These are phyloP conservation scores for Rauvolfia tetraphylla DNA, from an alignment of 257 asterid genomes.

Conservation along the genomic window DNA sequence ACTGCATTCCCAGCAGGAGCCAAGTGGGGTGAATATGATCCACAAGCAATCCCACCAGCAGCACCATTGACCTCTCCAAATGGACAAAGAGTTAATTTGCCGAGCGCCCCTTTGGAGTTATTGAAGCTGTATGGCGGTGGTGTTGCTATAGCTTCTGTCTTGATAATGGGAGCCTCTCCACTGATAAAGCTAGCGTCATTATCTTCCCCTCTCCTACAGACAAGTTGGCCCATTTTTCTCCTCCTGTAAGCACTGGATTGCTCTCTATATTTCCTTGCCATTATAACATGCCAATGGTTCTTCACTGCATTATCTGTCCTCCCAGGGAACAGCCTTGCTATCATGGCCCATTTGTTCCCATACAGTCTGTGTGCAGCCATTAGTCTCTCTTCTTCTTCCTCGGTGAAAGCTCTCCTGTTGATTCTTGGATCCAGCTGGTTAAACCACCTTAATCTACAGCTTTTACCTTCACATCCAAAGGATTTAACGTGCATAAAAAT, in stretches of 20 bases:
- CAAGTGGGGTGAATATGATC: constrained; percentile 26
- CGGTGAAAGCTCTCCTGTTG: constrained; percentile 71
- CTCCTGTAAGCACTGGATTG: constrained; percentile 66
- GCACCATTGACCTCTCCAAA: constrained; percentile 15
- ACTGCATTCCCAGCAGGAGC: constrained; percentile 22
- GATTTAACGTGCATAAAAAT: not conserved
- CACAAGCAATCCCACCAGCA: constrained; percentile 21
- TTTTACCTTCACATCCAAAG: constrained; percentile 46
- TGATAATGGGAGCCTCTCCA: constrained; percentile 8
- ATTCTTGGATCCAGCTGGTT: constrained; percentile 89
- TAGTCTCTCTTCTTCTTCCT: constrained; percentile 81
- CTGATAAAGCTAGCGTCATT: constrained; percentile 12
- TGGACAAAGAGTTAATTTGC: constrained; percentile 7
- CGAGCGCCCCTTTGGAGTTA: constrained; percentile 8
- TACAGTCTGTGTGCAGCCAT: constrained; percentile 89
- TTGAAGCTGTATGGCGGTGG: constrained; percentile 4
- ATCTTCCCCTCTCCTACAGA: constrained; percentile 34
- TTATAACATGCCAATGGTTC: constrained; percentile 90
- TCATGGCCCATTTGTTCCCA: constrained; percentile 96
- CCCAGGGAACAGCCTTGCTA: constrained; percentile 83
- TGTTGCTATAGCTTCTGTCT: constrained; percentile 16
- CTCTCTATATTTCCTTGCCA: constrained; percentile 85
- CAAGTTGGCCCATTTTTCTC: constrained; percentile 66
- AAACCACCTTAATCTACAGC: constrained; percentile 88
- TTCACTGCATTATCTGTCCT: constrained; percentile 92